These are phyloP conservation scores for Logfia minima DNA, from an alignment of 129 eudicot genomes.

Conservation along the genomic window DNA sequence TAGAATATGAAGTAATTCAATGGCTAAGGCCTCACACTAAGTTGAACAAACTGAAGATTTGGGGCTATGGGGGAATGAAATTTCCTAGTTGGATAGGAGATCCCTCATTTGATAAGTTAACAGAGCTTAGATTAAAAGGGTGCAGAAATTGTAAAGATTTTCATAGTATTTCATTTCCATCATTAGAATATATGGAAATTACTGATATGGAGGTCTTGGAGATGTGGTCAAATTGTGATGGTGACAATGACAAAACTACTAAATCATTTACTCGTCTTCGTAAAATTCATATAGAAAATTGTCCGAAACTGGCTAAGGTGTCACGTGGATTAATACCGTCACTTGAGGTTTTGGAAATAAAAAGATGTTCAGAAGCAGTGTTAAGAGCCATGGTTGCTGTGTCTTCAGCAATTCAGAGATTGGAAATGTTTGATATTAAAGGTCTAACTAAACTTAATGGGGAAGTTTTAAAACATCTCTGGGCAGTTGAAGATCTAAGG, in stretches of 20 bases:
- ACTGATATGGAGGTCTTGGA: neutral
- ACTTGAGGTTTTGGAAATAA: neutral
- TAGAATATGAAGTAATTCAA: neutral
- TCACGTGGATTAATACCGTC: neutral
- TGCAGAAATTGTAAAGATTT: neutral
- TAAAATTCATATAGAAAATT: neutral
- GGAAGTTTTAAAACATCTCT: neutral
- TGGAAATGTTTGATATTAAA: neutral
- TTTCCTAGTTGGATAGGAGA: constrained; percentile 1
- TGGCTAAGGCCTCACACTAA: neutral
- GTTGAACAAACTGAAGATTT: neutral
- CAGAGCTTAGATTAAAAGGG: neutral
- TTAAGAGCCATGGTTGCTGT: neutral
- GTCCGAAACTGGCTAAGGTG: neutral
- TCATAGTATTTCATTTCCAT: neutral
- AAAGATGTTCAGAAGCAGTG: neutral
- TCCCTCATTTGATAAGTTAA: neutral
- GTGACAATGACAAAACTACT: no score
- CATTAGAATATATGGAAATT: neutral
- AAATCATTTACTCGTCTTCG: neutral
- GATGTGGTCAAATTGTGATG: neutral
- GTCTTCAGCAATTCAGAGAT: neutral
- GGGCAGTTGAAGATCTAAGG: neutral
- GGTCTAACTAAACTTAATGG: neutral
- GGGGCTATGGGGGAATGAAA: neutral